A percentile compares a stretch with the other conserved stretches of the same genome.
These are phyloP conservation scores for Manihot esculenta DNA, from an alignment of 441 rosid genomes.

Conservation along the genomic window DNA sequence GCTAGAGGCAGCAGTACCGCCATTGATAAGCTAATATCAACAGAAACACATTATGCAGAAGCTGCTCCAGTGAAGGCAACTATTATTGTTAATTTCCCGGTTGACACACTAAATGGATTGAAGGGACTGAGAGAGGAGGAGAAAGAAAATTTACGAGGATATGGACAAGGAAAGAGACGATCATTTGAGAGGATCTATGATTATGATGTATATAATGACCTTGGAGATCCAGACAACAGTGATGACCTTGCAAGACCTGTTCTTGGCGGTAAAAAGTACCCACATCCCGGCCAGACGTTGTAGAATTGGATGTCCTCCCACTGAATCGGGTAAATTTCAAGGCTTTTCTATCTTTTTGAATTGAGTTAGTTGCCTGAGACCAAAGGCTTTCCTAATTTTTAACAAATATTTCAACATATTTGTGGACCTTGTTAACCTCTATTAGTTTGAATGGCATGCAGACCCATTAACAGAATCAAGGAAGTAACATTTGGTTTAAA, in stretches of 20 bases:
- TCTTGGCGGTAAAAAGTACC: conserved; percentile 52
- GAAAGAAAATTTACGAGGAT: conserved; percentile 41
- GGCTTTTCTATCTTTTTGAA: no score
- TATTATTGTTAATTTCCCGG: no score
- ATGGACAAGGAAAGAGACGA: conserved; percentile 56
- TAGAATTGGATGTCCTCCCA: conserved; percentile 62
- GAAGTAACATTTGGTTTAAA: conserved; percentile 40
- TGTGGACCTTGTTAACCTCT: no score
- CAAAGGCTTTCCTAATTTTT: no score
- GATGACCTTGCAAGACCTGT: conserved; percentile 45
- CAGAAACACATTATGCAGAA: no score
- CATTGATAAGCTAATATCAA: no score
- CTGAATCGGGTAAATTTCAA: conserved; percentile 50
- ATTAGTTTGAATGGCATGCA: conserved; percentile 2
- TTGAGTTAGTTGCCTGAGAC: neutral
- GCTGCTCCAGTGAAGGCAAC: no score
- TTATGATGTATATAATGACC: conserved; percentile 65
- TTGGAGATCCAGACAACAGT: conserved; percentile 69
- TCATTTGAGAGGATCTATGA: conserved; percentile 65
- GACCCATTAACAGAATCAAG: conserved; percentile 54
- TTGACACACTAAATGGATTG: no score
- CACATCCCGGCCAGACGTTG: conserved; percentile 83
- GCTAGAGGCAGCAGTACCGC: no score
- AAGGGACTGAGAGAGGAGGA: no score
- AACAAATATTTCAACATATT: no score